Base-by-base conservation (phyloP, 1,284 basidiomycete genomes). In the Malassezia restricta region DNA sequence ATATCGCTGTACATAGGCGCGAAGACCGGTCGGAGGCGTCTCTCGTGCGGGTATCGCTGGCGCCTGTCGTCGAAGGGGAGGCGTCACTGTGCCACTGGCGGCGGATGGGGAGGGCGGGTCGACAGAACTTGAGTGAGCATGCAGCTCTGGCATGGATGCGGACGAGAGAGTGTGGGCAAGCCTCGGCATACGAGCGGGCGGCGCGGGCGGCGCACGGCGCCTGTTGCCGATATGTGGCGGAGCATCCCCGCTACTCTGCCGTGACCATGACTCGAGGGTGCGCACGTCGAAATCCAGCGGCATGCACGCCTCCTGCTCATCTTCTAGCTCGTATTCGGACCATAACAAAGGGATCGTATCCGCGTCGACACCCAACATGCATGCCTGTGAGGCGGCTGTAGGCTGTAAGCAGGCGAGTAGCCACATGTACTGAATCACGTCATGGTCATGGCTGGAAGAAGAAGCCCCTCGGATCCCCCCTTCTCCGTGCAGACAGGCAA, bases 401-500 rank as follows among this genome's bases (percentile, higher is more conserved):
- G 51, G 43, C 32, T 54, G 51, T n/a, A 54, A 33, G 15, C 29
- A 39, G 7, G 35, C 40, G 7, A 54, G 47, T 9, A 39, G 15
- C 2, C 48, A 35, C 30, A 35, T 31, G 15, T 47, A 30, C n/a
- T 40, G 45, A 17, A 53, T 47, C 14, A 45, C n/a, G 3, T 24
- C 30, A 8, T 33, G 20, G 6, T 43, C 40, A 40, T 53, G 44
- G 5, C 24, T 27, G 3, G 46, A 29, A 9, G 47, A 39, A 11
- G 17, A n/a, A n/a, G 37, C 41, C n/a, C 41, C 51, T 24, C 58
- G 57, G 28, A 42, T 32, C 35, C 48, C 51, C 11, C 33, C 20
- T 0, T 62, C 65, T 12, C 65, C 65, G 3, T 58, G 61, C 11
- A 65, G 59, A 6, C 57, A 57, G 31, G 54, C 56, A 2, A 65